Conservation (phyloP, 352 stramenopile species). For the Pythium phragmitis region DNA sequence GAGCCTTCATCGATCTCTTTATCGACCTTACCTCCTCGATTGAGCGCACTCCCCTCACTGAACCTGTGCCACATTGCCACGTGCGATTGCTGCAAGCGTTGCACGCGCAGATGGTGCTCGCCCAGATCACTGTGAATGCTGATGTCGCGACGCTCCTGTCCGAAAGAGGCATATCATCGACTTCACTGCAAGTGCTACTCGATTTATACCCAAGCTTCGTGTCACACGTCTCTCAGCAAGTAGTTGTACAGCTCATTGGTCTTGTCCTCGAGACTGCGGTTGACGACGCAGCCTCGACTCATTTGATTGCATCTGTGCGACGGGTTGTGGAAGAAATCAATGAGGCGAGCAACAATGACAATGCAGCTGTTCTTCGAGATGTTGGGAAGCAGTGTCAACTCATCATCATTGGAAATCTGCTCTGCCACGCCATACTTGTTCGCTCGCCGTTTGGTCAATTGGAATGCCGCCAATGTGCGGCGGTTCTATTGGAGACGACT, state of each 20-base stretch:
- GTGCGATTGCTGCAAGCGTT: background rate
- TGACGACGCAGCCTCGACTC: background rate
- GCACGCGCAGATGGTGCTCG: background rate
- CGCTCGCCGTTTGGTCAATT: background rate
- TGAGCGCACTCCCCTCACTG: too few species aligned
- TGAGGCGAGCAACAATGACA: too few species aligned
- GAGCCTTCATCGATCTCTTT: background rate
- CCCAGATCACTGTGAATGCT: background rate
- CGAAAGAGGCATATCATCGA: background rate
- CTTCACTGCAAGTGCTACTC: background rate
- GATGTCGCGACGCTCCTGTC: background rate
- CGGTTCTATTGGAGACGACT: background rate
- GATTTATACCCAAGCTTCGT: slow-evolving; percentile 1
- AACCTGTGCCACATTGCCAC: too few species aligned
- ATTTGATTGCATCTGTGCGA: background rate
- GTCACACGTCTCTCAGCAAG: background rate
- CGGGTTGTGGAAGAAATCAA: background rate
- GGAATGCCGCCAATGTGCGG: background rate
- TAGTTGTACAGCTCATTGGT: background rate
- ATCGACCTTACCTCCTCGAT: background rate
- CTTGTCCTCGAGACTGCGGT: background rate
- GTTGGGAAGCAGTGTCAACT: background rate
- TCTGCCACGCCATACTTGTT: background rate
- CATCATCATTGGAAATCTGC: background rate
- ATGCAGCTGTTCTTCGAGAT: too few species aligned